These are phyloP conservation scores for Venustampulla echinocandica DNA, from an alignment of 495 filamentous ascomycete species.

Conservation along the genomic window DNA sequence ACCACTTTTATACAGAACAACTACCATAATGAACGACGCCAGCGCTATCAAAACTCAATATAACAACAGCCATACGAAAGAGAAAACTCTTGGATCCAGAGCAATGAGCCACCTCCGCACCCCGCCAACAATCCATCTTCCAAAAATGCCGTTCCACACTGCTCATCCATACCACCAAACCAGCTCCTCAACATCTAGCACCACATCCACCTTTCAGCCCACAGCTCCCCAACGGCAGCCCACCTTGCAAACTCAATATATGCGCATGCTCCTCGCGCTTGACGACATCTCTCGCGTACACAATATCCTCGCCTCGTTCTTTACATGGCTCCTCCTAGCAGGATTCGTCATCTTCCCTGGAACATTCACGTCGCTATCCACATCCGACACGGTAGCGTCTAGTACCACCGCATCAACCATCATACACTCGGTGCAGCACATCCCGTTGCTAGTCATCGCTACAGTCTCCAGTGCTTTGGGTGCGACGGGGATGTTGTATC, in stretches of 20 bases:
- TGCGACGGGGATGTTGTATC: conserved; percentile 23
- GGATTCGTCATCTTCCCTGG: conserved; percentile 36
- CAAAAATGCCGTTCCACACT: not conserved
- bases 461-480: conserved; percentile 23
- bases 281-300: conserved; percentile 29
- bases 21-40: too few species aligned
- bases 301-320: conserved; percentile 20
- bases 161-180: conserved; percentile 6
- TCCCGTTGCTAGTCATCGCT: conserved; percentile 14
- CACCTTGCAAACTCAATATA: conserved; percentile 27
- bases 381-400: not conserved
- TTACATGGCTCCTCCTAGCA: conserved; percentile 30
- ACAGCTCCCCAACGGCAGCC: conserved; percentile 3
- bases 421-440: conserved; percentile 12
- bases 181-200: conserved; percentile 19
- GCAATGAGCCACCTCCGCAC: not conserved
- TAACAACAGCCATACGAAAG: not conserved
- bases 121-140: not conserved
- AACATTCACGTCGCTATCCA: conserved; percentile 25
- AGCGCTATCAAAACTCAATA: too few species aligned
- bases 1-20: too few species aligned
- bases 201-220: not conserved
- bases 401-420: conserved; percentile 1
- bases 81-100: not conserved
- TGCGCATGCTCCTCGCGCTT: conserved; percentile 31